phyloP scores from a whole-genome alignment of 345 rosid species.

The Salix suchowensis region DNA sequence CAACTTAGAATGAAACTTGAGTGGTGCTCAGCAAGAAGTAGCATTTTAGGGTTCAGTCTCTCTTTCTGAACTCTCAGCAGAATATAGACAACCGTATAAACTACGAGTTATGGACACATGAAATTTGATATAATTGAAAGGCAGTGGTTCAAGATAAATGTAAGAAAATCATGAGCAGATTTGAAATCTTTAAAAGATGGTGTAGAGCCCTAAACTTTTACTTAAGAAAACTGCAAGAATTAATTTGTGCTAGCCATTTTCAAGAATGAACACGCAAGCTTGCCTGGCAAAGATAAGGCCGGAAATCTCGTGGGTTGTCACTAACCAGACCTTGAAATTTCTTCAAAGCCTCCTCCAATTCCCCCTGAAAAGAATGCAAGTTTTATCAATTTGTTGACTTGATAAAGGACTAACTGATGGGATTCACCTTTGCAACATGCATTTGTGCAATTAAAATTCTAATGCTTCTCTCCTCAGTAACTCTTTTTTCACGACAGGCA shows the following conservation, averaged over 20 bases:
- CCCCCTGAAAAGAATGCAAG: constrained; percentile 48
- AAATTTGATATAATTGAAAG: not conserved
- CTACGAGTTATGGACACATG: not conserved
- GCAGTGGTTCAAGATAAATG: not conserved
- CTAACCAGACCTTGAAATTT: constrained; percentile 62
- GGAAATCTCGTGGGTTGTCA: constrained; percentile 84
- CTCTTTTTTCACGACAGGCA: constrained; percentile 47
- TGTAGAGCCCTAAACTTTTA: not conserved
- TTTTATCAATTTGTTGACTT: not conserved
- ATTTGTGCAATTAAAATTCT: constrained; percentile 78
- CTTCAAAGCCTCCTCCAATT: constrained; percentile 65
- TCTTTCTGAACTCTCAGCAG: not conserved
- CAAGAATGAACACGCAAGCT: constrained; percentile 3
- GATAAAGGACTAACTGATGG: not conserved
- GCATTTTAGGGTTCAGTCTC: not conserved
- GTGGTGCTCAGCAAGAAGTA: not conserved
- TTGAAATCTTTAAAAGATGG: not conserved
- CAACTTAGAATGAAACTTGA: not conserved
- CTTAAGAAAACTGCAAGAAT: not conserved
- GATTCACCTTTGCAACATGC: constrained; percentile 68
- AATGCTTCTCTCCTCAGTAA: constrained; percentile 81
- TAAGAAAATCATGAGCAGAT: not conserved
- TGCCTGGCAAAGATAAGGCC: constrained; percentile 97
- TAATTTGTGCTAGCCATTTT: not conserved
- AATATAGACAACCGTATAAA: not conserved